phyloP scores from a whole-genome alignment of 106 monocot species.

The Narthecium ossifragum region DNA sequence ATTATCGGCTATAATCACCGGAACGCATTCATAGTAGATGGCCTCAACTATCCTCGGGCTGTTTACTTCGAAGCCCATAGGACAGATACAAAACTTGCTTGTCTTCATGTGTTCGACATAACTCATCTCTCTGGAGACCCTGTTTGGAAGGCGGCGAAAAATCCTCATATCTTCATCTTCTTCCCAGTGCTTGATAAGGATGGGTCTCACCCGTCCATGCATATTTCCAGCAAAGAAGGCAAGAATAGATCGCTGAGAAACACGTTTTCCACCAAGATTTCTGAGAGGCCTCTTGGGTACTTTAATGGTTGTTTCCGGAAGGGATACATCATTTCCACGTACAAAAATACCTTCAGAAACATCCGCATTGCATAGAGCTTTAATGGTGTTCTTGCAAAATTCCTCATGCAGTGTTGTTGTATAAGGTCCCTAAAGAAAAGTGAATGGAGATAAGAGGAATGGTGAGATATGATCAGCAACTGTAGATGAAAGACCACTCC shows the following conservation, averaged over 20 bases:
- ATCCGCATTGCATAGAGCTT: conserved; percentile 89
- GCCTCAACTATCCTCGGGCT: conserved; percentile 86
- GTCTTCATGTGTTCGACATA: conserved; percentile 72
- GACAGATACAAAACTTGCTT: conserved; percentile 73
- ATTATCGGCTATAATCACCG: conserved; percentile 79
- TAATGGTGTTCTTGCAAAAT: conserved; percentile 58
- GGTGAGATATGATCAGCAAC: neutral
- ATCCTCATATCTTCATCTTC: conserved; percentile 59
- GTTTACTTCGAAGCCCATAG: conserved; percentile 86
- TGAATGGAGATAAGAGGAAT: neutral
- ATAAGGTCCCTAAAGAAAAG: conserved; percentile 61
- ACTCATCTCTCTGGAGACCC: conserved; percentile 36
- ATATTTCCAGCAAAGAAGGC: conserved; percentile 72
- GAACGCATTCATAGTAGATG: conserved; percentile 80
- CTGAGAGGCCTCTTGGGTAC: conserved; percentile 50
- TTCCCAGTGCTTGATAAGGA: conserved; percentile 25
- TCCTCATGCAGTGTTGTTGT: conserved; percentile 51
- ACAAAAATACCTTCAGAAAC: conserved; percentile 69
- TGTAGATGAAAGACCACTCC: neutral
- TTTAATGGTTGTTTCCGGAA: conserved; percentile 81
- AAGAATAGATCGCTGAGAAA: conserved; percentile 25
- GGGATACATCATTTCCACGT: conserved; percentile 70
- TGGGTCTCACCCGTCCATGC: conserved; percentile 52
- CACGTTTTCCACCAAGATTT: conserved; percentile 50
- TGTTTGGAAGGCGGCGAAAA: conserved; percentile 36